phyloP scores from a whole-genome alignment of 2,329 filamentous ascomycete genomes.

The Coniochaeta sp. region DNA sequence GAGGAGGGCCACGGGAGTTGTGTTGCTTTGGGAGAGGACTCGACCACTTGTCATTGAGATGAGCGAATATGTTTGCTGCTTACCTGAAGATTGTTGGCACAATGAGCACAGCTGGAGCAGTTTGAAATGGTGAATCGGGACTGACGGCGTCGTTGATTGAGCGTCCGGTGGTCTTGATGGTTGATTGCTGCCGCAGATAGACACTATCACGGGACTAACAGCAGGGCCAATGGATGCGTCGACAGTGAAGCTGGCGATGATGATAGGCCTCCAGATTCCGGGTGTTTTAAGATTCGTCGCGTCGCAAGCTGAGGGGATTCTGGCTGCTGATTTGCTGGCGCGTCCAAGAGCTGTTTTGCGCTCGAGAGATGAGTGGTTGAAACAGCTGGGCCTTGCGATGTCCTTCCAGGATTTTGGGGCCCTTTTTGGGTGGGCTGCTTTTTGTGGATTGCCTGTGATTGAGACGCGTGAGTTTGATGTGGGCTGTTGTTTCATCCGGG shows the following conservation, averaged over 20 bases:
- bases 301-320: conserved; percentile 27
- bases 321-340: conserved; percentile 44
- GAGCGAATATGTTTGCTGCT: conserved; percentile 9
- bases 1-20: conserved; percentile 7
- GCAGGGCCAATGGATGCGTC: conserved; percentile 38
- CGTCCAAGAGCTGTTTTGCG: conserved; percentile 13
- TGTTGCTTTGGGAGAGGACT: background rate
- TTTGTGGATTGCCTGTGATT: background rate
- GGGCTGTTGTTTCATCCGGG: background rate
- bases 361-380: conserved; percentile 22
- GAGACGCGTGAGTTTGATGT: conserved; percentile 1
- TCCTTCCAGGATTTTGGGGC: background rate
- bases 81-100: conserved; percentile 11
- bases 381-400: conserved; percentile 8
- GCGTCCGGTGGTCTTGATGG: conserved; percentile 17
- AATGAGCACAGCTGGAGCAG: conserved; percentile 5
- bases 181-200: conserved; percentile 35
- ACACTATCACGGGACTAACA: conserved; percentile 44
- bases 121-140: too few relatives aligned
- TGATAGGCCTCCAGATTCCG: conserved; percentile 42
- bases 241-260: conserved; percentile 33
- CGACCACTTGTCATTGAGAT: conserved; percentile 2
- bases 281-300: conserved; percentile 21
- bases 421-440: background rate
- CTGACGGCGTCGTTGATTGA: conserved; percentile 22